Conservation (phyloP, 306 rosid species). For the Carpinus fangiana region DNA sequence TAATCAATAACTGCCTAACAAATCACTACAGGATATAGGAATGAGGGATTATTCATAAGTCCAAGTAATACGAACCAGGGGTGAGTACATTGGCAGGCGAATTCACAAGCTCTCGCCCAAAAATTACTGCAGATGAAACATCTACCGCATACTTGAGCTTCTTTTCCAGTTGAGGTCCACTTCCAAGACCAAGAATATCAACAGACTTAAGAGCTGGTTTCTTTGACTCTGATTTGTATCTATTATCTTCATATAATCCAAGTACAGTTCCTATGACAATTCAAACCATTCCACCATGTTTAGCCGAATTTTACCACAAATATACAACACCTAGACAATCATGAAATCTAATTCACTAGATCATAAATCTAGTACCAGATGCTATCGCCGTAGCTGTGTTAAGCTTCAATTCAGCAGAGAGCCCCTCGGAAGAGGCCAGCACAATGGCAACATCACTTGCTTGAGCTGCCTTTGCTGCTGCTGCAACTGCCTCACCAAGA, state of each 20-base stretch:
- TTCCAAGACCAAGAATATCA: constrained; percentile 89
- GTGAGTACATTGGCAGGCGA: constrained; percentile 99
- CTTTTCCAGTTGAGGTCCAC: constrained; percentile 78
- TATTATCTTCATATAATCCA: constrained; percentile 80
- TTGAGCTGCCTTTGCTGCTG: constrained; percentile 76
- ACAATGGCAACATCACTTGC: constrained; percentile 72
- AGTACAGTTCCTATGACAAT: constrained; percentile 64
- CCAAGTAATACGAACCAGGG: constrained; percentile 64
- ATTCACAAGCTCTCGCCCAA: constrained; percentile 89
- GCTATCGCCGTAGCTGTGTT: constrained; percentile 76
- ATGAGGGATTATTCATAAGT: constrained; percentile 9
- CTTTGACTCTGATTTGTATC: constrained; percentile 86
- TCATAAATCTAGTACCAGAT: constrained; percentile 55
- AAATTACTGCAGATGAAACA: constrained; percentile 76
- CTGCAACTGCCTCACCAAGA: constrained; percentile 86
- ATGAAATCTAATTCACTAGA: not conserved
- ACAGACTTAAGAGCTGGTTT: constrained; percentile 62
- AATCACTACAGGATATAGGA: constrained; percentile 1
- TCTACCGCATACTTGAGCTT: constrained; percentile 78
- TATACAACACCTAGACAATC: constrained; percentile 7
- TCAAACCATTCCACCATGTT: constrained; percentile 26
- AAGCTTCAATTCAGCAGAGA: constrained; percentile 60
- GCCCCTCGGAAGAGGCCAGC: constrained; percentile 76
- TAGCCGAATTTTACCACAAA: constrained; percentile 21
- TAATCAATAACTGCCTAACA: constrained; percentile 14